These are phyloP conservation scores for Teratosphaeriaceae sp. DNA, from an alignment of 2,329 filamentous ascomycete species.

Conservation along the genomic window DNA sequence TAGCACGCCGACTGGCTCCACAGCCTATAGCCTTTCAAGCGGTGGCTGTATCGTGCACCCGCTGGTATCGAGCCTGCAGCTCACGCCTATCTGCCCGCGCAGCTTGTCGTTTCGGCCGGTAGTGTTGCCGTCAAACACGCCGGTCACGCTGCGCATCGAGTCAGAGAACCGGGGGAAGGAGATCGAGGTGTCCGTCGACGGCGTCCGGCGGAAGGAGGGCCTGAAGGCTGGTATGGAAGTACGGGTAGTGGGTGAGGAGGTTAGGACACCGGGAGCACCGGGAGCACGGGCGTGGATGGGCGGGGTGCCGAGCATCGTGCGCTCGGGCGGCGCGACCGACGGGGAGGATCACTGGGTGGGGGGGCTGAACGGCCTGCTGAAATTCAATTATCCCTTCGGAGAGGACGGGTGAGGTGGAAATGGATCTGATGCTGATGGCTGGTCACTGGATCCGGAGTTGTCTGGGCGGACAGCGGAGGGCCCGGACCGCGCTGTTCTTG, in stretches of 20 bases:
- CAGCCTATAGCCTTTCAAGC: conserved; percentile 88
- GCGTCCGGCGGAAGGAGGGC: conserved; percentile 37
- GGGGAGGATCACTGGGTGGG: conserved; percentile 93
- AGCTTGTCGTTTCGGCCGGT: conserved; percentile 88
- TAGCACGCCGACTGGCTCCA: conserved; percentile 88
- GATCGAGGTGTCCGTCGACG: conserved; percentile 46
- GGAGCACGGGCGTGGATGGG: conserved; percentile 52
- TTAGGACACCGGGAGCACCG: conserved; percentile 42
- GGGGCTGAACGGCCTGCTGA: conserved; percentile 83
- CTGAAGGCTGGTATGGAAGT: conserved; percentile 58
- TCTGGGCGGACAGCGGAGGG: too few species aligned
- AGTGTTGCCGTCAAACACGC: conserved; percentile 78
- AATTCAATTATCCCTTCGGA: conserved; percentile 97
- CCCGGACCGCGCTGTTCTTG: too few species aligned
- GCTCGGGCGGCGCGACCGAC: conserved; percentile 43
- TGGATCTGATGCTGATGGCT: too few species aligned
- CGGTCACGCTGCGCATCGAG: conserved; percentile 74
- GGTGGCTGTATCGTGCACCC: conserved; percentile 94
- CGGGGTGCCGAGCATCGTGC: conserved; percentile 87
- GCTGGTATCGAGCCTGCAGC: conserved; percentile 75
- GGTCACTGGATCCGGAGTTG: too few species aligned
- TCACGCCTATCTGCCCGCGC: conserved; percentile 91
- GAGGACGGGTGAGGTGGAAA: conserved; percentile 40
- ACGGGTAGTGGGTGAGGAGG: conserved; percentile 77
- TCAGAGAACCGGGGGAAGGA: conserved; percentile 47